Conservation (phyloP, 2,329 filamentous ascomycete species). For the Dendryphion nanum region DNA sequence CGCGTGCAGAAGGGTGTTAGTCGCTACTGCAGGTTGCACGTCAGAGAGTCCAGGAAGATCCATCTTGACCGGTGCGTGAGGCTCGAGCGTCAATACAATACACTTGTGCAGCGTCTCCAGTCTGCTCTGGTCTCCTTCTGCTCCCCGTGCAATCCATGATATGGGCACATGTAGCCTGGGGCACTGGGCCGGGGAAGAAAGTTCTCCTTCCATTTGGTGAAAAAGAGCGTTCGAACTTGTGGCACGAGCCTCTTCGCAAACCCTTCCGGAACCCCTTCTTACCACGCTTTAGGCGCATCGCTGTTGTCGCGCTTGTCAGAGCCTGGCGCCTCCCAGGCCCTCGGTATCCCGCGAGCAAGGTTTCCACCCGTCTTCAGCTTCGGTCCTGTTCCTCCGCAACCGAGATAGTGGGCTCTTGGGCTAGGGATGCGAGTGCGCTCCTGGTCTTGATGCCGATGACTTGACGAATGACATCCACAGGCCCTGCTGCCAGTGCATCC, state of each 20-base stretch:
- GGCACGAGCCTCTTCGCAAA: conserved; percentile 4
- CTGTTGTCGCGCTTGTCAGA: conserved; percentile 8
- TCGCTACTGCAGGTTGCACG: conserved; percentile 12
- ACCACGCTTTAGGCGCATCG: conserved; percentile 10
- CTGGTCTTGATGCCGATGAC: not conserved
- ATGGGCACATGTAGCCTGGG: not conserved
- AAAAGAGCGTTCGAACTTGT: not conserved
- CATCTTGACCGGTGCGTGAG: conserved; percentile 18
- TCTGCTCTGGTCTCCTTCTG: not conserved
- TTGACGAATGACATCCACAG: not conserved
- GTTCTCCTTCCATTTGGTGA: not conserved
- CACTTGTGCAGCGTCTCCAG: not conserved
- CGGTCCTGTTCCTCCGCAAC: conserved; percentile 14
- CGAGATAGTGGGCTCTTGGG: conserved; percentile 11
- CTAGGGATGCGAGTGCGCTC: conserved; percentile 2
- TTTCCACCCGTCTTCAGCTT: conserved; percentile 2
- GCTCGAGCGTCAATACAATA: conserved; percentile 15
- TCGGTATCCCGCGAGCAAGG: conserved; percentile 14
- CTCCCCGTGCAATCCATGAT: not conserved
- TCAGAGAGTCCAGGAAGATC: conserved; percentile 5
- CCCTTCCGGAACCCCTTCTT: conserved; percentile 13
- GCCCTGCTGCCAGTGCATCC: not conserved
- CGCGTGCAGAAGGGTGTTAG: not conserved
- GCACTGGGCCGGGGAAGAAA: not conserved
- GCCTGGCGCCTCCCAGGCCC: conserved; percentile 12